phyloP scores from a whole-genome alignment of 495 filamentous ascomycete species.

The Aspergillus homomorphus region DNA sequence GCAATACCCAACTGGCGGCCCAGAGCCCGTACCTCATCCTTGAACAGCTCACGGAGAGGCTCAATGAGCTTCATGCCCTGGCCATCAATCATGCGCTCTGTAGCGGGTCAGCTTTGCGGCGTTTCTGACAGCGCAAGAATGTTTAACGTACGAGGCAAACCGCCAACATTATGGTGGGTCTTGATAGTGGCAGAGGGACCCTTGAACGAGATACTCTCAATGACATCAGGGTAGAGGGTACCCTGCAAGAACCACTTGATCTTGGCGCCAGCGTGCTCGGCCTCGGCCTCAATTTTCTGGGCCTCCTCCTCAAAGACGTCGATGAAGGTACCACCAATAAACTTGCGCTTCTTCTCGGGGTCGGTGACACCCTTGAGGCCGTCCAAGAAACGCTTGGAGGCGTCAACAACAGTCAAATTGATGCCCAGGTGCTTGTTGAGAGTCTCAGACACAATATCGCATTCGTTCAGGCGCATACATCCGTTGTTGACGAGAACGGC shows the following conservation, averaged over 20 bases:
- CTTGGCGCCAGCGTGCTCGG: constrained; percentile 59
- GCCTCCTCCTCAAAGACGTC: constrained; percentile 85
- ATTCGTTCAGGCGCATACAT: constrained; percentile 84
- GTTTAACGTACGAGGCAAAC: constrained; percentile 37
- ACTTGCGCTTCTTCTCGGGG: constrained; percentile 90
- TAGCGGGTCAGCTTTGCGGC: neutral
- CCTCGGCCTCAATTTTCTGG: constrained; percentile 66
- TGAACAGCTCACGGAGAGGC: constrained; percentile 77
- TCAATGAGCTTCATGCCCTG: constrained; percentile 70
- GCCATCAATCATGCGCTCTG: constrained; percentile 51
- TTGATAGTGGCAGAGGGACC: constrained; percentile 81
- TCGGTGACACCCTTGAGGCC: constrained; percentile 72
- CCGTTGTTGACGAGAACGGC: constrained; percentile 89
- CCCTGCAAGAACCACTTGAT: constrained; percentile 86
- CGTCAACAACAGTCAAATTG: constrained; percentile 86
- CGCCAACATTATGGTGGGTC: constrained; percentile 83
- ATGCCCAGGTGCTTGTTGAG: constrained; percentile 78
- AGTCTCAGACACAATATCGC: constrained; percentile 69
- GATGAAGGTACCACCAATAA: constrained; percentile 85
- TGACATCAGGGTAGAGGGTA: constrained; percentile 78
- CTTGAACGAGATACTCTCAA: constrained; percentile 79
- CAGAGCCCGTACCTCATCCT: constrained; percentile 75
- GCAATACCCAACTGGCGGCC: constrained; percentile 75
- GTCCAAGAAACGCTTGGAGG: constrained; percentile 66
- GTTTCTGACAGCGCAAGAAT: neutral